Evolutionary conservation across 2,329 filamentous ascomycete species (phyloP), one percentile per base, ranked within the genome.

Genomic region (Xylariaceae sp.): DNA sequence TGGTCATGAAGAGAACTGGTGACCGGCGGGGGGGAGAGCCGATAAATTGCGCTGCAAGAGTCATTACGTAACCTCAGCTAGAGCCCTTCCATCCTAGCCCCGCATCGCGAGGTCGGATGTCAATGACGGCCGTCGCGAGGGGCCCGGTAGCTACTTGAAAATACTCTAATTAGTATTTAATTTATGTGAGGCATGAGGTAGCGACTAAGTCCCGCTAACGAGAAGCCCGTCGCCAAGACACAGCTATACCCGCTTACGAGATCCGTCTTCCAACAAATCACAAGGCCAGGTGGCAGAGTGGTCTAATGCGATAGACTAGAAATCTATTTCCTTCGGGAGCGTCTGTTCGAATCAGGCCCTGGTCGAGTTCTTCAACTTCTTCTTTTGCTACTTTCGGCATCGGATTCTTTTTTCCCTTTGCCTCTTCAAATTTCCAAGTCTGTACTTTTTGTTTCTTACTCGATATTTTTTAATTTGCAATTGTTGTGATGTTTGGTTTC

Each of bases 311-410:
- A 55, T 58, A 54, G 51, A 50, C 47, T 55, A 55, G 53, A 55
- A 55, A 55, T 58, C 56, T 58, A 58, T 48, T 58, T 58, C 56
- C 56, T 53, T 58, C 56, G 56, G 56, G 56, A 58, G 56, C 56
- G 56, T 58, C 56, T 58, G 56, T 58, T 58, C 56, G 56, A 58
- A 58, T 58, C 56, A 58, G 56, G 56, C 56, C 56, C 56, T 58
- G 51, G 56, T 58, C 56, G 56, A 18, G 34, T 39, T 39, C 18
- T 8, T 52, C 5, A 13, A 45, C 15, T 18, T 39, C 18, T 52
- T 18, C 39, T 39, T 42, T 52, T 39, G 3, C 35, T 42, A 9
- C 2, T 13, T 42, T 42, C 7, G 11, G 3, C 4, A 42, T 42
- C 7, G 3, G 9, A 42, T 13, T 10, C 37, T 42, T 13, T 42